Conservation (phyloP, 345 rosid species). For the Aquilaria yunnanensis region DNA sequence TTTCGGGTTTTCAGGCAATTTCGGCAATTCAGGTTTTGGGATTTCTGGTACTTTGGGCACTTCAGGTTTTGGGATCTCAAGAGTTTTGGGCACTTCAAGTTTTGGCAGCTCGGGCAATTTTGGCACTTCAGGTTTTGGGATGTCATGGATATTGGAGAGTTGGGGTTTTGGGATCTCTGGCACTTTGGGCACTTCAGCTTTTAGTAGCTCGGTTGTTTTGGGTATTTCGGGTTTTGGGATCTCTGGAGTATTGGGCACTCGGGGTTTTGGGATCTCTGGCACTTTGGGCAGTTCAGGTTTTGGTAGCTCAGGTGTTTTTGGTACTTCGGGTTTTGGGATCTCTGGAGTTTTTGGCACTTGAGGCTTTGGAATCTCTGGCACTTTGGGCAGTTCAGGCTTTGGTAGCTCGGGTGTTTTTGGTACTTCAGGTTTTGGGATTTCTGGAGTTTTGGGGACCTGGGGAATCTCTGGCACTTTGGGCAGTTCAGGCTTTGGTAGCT, state of each 20-base stretch:
- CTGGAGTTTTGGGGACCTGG: slow-evolving; percentile 19
- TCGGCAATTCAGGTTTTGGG: slow-evolving; percentile 13
- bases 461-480: slow-evolving; percentile 17
- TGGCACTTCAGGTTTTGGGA: slow-evolving; percentile 11
- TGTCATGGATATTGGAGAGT: slow-evolving; percentile 11
- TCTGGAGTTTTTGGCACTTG: slow-evolving; percentile 23
- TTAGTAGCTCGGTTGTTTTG: neutral
- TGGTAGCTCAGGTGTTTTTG: slow-evolving; percentile 13
- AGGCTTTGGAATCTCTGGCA: slow-evolving; percentile 15
- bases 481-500: slow-evolving; percentile 23
- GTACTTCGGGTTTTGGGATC: slow-evolving; percentile 27
- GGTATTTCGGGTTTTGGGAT: slow-evolving; percentile 9
- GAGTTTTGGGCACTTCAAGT: neutral
- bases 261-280: slow-evolving; percentile 10
- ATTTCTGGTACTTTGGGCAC: slow-evolving; percentile 17
- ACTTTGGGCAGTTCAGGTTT: slow-evolving; percentile 13
- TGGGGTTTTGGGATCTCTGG: slow-evolving; percentile 15
- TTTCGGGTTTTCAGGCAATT: slow-evolving; percentile 1
- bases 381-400: slow-evolving; percentile 22
- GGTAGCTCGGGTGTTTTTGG: neutral
- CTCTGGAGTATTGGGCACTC: slow-evolving; percentile 22
- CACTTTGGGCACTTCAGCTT: slow-evolving; percentile 14
- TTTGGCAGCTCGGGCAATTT: slow-evolving; percentile 6
- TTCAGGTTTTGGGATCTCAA: slow-evolving; percentile 18
- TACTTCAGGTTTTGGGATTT: slow-evolving; percentile 18